Percentiles rank a stretch among this genome's conserved stretches.
These are phyloP conservation scores for Craterostigma plantagineum DNA, from an alignment of 257 asterid genomes.

Conservation along the genomic window DNA sequence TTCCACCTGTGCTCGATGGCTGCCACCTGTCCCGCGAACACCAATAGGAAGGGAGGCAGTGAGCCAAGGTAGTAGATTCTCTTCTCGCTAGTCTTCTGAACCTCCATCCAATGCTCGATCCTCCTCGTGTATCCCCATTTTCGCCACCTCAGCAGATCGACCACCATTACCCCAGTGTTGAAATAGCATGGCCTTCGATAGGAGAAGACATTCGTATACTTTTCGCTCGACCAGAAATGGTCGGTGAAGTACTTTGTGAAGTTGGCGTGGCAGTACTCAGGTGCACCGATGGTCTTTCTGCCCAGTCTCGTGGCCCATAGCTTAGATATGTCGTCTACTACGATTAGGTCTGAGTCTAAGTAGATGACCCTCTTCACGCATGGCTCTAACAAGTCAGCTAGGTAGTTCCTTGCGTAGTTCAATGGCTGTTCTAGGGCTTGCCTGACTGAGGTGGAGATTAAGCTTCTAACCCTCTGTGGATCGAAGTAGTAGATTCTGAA, in stretches of 20 bases:
- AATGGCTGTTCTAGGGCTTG: conserved; percentile 1
- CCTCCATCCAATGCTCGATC: neutral
- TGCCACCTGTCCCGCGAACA: neutral
- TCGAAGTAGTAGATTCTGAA: neutral
- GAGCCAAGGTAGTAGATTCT: neutral
- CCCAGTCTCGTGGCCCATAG: neutral
- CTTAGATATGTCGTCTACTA: conserved; percentile 1
- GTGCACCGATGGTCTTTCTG: neutral
- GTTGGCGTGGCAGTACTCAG: conserved; percentile 3
- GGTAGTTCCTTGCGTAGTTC: neutral
- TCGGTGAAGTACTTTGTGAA: neutral
- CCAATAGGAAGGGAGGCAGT: neutral
- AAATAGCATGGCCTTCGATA: neutral
- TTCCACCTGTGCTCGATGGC: neutral
- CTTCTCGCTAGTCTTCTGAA: neutral
- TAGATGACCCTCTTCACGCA: neutral
- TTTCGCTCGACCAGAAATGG: neutral
- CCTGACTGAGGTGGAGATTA: neutral
- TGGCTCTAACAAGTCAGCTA: neutral
- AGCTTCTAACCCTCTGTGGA: neutral
- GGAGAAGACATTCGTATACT: neutral
- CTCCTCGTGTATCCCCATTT: neutral
- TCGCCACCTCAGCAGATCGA: conserved; percentile 2
- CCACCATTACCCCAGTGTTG: conserved; percentile 3
- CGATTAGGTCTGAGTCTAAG: neutral